phyloP scores from a whole-genome alignment of 2,329 filamentous ascomycete species.

The Penicillium sp. region DNA sequence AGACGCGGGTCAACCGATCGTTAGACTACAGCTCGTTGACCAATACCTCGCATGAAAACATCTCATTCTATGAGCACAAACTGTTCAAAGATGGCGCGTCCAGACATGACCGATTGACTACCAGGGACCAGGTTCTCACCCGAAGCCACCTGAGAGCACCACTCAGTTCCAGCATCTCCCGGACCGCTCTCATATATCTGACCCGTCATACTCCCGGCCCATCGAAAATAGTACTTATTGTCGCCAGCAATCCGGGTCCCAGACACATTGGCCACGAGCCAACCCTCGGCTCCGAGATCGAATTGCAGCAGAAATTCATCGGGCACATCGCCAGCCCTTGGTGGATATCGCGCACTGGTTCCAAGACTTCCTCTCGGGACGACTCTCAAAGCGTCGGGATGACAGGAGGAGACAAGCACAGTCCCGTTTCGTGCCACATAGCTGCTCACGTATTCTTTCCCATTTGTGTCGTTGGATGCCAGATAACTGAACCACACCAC shows the following conservation, averaged over 20 bases:
- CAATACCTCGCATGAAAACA: no score
- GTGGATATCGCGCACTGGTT: conserved; percentile 15
- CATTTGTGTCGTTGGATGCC: conserved; percentile 13
- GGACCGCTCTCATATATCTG: conserved; percentile 1
- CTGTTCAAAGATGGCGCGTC: conserved; percentile 17
- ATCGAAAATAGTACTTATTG: conserved; percentile 17
- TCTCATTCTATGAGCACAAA: conserved; percentile 15
- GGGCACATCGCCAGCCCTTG: conserved; percentile 12
- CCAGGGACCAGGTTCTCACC: no score
- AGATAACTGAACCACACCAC: conserved; percentile 42
- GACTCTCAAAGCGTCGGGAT: conserved; percentile 9
- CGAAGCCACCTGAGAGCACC: not conserved
- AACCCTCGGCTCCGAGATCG: conserved; percentile 10
- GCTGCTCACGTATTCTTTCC: conserved; percentile 22
- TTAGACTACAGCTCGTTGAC: no score
- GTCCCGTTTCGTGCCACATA: conserved; percentile 29
- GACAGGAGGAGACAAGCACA: conserved; percentile 24
- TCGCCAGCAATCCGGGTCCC: conserved; percentile 10
- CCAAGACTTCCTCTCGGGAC: conserved; percentile 4
- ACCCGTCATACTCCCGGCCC: conserved; percentile 16
- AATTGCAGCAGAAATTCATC: conserved; percentile 13
- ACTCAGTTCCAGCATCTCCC: not conserved
- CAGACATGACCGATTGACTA: no score
- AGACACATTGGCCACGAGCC: conserved; percentile 11
- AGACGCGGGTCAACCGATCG: no score